Base-by-base conservation (phyloP, 2,329 filamentous ascomycete species). In the Cladorrhinum sp. region DNA sequence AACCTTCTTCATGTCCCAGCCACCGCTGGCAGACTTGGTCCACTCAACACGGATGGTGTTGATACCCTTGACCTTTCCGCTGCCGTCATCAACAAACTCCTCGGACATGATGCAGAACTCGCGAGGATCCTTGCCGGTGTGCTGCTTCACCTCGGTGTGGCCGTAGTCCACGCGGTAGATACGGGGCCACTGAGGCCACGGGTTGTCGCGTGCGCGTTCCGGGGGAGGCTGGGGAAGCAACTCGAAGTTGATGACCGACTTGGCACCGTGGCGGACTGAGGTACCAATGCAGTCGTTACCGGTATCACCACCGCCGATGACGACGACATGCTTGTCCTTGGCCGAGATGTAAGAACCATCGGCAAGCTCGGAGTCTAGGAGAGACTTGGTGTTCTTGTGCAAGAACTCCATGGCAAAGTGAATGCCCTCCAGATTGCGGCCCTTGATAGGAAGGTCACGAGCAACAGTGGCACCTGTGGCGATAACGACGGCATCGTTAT, bases 51-150 rank as follows among this genome's bases (percentile, higher is more conserved):
- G 92, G 62, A 95, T 86, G 49, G 92, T 96, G 78, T 95, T 96
- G 82, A 98, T 96, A 65, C 94, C 94, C 82, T 92, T 96, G 72
- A 98, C 92, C 66, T 89, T 88, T 73, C 93, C 93, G 55, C 78
- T 85, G 64, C 92, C 93, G 69, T 96, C 92, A 67, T 93, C 91
- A 63, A 96, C 91, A 69, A 98, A 98, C 70, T 96, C 91, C 80
- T 96, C 94, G 18, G 92, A 96, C 92, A 97, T 96, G 78, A 98
- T 92, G 80, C 93, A 97, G 82, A 90, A 98, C 79, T 97, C 94
- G 69, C 94, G 92, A 61, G 94, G 94, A 71, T 97, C 94, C 74
- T 93, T 93, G 77, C 94, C 94, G 81, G 93, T 94, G 80, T 97
- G 93, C 68, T 94, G 92, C 76, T 94, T 92, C 71, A 97, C 94